These are phyloP conservation scores for Ustilago crameri DNA, from an alignment of 1,284 basidiomycete species.

Conservation along the genomic window DNA sequence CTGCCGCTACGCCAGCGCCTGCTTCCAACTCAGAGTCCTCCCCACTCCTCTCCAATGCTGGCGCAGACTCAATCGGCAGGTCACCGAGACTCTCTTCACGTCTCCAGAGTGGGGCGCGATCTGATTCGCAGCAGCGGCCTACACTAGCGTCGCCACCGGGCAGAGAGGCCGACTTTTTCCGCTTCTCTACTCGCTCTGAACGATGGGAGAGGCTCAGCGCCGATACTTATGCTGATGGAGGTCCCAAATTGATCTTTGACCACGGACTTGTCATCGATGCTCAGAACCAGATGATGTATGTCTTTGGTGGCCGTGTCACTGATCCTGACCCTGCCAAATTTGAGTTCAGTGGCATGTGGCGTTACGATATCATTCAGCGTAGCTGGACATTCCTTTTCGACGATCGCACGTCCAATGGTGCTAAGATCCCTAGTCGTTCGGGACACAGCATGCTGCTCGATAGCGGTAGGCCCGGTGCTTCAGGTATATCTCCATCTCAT, in stretches of 20 bases:
- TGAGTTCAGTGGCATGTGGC: constrained; percentile 67
- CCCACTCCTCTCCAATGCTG: constrained; percentile 19
- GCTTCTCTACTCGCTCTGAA: constrained; percentile 65
- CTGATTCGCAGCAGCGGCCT: constrained; percentile 33
- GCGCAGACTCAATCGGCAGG: constrained; percentile 16
- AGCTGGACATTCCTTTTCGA: constrained; percentile 64
- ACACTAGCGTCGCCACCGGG: constrained; percentile 28
- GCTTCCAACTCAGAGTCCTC: constrained; percentile 34
- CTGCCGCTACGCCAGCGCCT: constrained; percentile 22
- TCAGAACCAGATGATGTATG: constrained; percentile 78
- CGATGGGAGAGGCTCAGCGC: constrained; percentile 64
- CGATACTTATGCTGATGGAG: constrained; percentile 71
- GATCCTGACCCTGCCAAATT: constrained; percentile 70
- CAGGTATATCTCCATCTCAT: constrained; percentile 43
- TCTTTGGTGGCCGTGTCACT: constrained; percentile 80
- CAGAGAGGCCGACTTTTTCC: constrained; percentile 65
- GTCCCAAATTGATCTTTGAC: constrained; percentile 81
- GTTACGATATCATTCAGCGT: constrained; percentile 62
- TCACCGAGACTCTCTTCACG: constrained; percentile 27
- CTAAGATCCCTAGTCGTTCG: constrained; percentile 51
- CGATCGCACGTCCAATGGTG: constrained; percentile 55
- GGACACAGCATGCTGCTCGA: constrained; percentile 68
- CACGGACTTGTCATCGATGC: constrained; percentile 83
- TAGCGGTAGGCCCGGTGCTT: constrained; percentile 35
- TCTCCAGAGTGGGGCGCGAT: constrained; percentile 14